phyloP scores from a whole-genome alignment of 495 filamentous ascomycete species.

The Amphirosellinia nigrospora region DNA sequence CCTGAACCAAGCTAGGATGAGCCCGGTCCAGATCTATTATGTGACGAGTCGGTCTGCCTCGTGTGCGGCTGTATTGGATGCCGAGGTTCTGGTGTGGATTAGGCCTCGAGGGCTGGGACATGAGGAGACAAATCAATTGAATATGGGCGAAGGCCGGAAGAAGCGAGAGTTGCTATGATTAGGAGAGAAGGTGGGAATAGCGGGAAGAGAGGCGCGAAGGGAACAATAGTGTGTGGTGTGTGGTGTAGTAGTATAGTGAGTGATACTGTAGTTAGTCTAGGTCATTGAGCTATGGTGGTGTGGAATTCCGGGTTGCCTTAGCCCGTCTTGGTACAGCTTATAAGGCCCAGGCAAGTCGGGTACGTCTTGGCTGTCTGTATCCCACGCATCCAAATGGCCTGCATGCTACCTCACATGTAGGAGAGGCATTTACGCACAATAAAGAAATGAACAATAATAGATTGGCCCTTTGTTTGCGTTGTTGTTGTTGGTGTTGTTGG shows the following conservation, averaged over 20 bases:
- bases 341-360: background rate
- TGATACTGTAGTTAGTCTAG: too few species aligned
- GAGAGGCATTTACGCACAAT: background rate
- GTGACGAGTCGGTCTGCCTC: background rate
- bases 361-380: conserved; percentile 15
- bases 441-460: background rate
- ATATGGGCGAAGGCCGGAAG: background rate
- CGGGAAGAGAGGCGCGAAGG: background rate
- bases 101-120: background rate
- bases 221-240: background rate
- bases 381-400: background rate
- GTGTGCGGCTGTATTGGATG: background rate
- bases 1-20: conserved; percentile 9
- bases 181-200: background rate
- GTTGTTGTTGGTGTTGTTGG: background rate
- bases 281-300: background rate
- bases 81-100: background rate
- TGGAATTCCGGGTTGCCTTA: conserved; percentile 2
- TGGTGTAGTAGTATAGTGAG: background rate
- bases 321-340: conserved; percentile 2
- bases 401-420: too few species aligned
- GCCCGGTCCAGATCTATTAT: background rate
- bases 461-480: background rate
- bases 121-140: background rate
- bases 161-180: background rate